Conservation (phyloP, 345 rosid genomes). For the Eucalyptus decipiens region DNA sequence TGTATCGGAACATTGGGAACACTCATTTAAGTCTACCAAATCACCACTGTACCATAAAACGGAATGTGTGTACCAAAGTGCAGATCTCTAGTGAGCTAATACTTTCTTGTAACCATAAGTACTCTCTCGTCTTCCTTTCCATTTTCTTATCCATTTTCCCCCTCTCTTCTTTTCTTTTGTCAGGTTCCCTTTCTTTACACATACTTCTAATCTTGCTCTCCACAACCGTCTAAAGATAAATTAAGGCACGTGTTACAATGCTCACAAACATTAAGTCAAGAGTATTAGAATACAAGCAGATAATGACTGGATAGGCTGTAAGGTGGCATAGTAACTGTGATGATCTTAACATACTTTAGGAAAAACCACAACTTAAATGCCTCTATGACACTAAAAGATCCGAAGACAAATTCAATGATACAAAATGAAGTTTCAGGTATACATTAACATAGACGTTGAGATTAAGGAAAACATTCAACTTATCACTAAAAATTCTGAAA, state of each 20-base stretch:
- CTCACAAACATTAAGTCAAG: background rate
- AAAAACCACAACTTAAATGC: background rate
- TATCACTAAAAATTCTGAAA: background rate
- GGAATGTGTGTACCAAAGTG: background rate
- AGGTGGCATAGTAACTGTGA: background rate
- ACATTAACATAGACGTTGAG: background rate
- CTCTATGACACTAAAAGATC: background rate
- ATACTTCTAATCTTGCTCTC: background rate
- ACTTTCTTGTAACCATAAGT: background rate
- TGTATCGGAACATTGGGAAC: background rate
- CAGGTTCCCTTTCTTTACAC: background rate
- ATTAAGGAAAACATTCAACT: background rate
- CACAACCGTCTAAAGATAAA: background rate
- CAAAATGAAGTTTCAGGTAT: background rate
- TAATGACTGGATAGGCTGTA: background rate
- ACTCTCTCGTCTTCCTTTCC: background rate
- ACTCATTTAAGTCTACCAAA: background rate
- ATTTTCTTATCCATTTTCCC: background rate
- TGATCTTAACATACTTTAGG: background rate
- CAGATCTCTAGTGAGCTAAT: background rate
- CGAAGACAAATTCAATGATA: background rate
- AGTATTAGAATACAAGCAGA: background rate
- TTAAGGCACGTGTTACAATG: background rate
- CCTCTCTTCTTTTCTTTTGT: background rate
- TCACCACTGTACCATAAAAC: background rate